Percentiles rank a stretch among this genome's conserved stretches.
Evolutionary conservation across 2,329 filamentous ascomycete genomes (phyloP).

Genomic region (Venturia pyrina): DNA sequence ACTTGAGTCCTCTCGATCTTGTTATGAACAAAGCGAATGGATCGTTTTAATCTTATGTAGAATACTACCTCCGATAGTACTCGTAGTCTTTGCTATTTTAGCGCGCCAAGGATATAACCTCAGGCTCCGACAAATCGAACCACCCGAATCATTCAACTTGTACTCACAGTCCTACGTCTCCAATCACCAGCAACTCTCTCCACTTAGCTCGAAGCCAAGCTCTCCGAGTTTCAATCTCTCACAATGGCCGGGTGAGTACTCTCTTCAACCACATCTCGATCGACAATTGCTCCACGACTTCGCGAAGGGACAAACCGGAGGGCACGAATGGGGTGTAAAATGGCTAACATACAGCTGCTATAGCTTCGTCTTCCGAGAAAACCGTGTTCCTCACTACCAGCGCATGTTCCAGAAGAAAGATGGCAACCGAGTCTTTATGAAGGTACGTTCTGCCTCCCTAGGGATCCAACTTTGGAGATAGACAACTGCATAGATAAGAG

Average conservation of each 20-base stretch:
- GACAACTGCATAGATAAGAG: not conserved
- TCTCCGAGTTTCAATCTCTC: constrained; percentile 1
- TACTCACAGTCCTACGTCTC: not conserved
- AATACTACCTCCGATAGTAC: no score
- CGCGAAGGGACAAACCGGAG: not conserved
- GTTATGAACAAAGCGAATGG: no score
- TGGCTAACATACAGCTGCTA: constrained; percentile 16
- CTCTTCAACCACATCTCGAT: constrained; percentile 18
- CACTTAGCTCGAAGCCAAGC: not conserved
- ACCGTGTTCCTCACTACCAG: constrained; percentile 68
- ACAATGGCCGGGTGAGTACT: constrained; percentile 1
- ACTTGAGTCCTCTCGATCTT: no score
- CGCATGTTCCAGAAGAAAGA: constrained; percentile 65
- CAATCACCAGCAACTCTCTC: not conserved
- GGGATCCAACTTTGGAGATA: no score
- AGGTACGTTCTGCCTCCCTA: constrained; percentile 46
- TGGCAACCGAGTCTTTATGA: constrained; percentile 63
- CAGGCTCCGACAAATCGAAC: not conserved
- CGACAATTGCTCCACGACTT: constrained; percentile 17
- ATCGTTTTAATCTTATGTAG: no score
- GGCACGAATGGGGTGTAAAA: not conserved
- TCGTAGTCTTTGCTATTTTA: not conserved
- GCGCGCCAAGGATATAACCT: not conserved
- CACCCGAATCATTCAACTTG: not conserved
- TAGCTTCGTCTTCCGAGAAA: constrained; percentile 58